phyloP scores from a whole-genome alignment of 805 yeast genomes.

The Saturnispora halmiae region DNA sequence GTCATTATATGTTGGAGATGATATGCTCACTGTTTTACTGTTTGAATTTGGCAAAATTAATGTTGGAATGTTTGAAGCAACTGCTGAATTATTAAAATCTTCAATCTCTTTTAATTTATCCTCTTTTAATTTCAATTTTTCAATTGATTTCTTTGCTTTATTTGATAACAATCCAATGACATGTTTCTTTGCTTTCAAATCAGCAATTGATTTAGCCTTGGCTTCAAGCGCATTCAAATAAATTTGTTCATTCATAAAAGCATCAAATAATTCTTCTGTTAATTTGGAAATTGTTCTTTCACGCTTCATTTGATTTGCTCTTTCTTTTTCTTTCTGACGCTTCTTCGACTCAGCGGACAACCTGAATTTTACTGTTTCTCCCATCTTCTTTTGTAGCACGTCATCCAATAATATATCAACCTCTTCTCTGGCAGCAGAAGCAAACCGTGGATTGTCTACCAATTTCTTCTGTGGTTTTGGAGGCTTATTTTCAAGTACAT shows the following conservation, averaged over 20 bases:
- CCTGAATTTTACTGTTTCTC: not conserved
- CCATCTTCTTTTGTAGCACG: constrained; percentile 24
- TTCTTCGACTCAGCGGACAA: not conserved
- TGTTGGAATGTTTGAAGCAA: constrained; percentile 1
- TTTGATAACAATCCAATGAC: constrained; percentile 28
- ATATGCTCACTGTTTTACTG: not conserved
- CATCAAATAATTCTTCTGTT: constrained; percentile 44
- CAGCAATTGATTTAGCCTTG: constrained; percentile 36
- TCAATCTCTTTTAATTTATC: constrained; percentile 33
- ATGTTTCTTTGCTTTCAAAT: constrained; percentile 25
- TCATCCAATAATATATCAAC: constrained; percentile 20
- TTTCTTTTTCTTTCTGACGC: not conserved
- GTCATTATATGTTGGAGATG: not conserved
- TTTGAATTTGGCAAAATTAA: not conserved
- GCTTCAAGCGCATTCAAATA: constrained; percentile 35
- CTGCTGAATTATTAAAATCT: constrained; percentile 17
- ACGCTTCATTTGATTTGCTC: constrained; percentile 25
- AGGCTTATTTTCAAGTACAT: no score
- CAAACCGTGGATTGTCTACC: constrained; percentile 23
- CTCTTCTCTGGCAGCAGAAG: constrained; percentile 24
- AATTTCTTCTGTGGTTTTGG: constrained; percentile 17
- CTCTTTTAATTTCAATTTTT: constrained; percentile 26
- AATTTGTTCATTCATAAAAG: constrained; percentile 52
- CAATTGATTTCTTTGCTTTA: constrained; percentile 22
- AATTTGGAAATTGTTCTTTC: constrained; percentile 24